Percentiles rank a stretch among this genome's conserved stretches.
phyloP scores from a whole-genome alignment of 805 yeast genomes.

The Wickerhamomyces mucosus region DNA sequence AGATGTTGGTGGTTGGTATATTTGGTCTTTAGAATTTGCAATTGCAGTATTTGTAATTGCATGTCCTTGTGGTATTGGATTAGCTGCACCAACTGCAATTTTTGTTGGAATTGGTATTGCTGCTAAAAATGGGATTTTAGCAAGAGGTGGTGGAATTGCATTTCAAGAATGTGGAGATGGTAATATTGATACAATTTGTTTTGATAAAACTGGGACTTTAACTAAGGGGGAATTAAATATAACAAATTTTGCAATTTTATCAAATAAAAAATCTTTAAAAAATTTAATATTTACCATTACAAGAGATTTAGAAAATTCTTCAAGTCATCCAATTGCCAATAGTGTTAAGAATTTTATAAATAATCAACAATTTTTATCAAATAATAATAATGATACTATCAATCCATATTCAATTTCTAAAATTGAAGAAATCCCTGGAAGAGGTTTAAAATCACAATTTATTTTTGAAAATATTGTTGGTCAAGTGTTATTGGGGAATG shows the following conservation, averaged over 20 bases:
- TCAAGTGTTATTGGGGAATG: constrained; percentile 49
- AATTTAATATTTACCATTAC: constrained; percentile 32
- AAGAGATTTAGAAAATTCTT: constrained; percentile 50
- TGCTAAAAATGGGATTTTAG: constrained; percentile 66
- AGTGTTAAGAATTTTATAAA: constrained; percentile 40
- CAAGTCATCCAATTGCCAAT: constrained; percentile 60
- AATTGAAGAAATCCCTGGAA: constrained; percentile 49
- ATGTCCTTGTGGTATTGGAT: constrained; percentile 79
- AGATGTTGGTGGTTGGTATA: constrained; percentile 64
- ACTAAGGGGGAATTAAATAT: constrained; percentile 49
- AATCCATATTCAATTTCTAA: constrained; percentile 31
- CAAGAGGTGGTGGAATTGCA: constrained; percentile 76
- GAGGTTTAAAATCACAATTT: constrained; percentile 43
- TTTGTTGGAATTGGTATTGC: constrained; percentile 76
- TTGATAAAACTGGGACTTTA: constrained; percentile 74
- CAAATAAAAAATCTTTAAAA: constrained; percentile 7
- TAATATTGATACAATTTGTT: constrained; percentile 51
- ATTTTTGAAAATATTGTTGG: constrained; percentile 9
- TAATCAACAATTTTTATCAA: constrained; percentile 1
- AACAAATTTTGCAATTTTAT: constrained; percentile 35
- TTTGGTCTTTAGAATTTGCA: constrained; percentile 72
- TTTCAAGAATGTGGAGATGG: constrained; percentile 59
- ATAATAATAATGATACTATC: too few relatives aligned
- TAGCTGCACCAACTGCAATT: constrained; percentile 79
- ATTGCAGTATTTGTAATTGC: constrained; percentile 77